Percentiles rank a stretch among this genome's conserved stretches.
phyloP scores from a whole-genome alignment of 352 stramenopile genomes.

The Blastocystis hominis region DNA sequence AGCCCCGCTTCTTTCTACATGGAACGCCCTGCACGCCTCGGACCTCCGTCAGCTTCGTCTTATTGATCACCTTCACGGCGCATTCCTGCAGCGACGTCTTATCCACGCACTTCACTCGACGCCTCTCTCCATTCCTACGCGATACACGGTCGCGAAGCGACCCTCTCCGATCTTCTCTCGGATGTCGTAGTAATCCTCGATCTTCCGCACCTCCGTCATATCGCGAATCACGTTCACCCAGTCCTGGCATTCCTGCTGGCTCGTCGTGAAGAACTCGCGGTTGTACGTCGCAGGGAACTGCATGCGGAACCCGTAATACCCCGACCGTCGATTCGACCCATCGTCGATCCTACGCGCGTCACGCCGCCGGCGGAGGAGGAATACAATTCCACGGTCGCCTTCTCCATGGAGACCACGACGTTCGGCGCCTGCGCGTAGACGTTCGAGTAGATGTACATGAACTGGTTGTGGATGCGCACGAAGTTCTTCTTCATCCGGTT shows the following conservation, averaged over 20 bases:
- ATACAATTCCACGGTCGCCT: constrained; percentile 20
- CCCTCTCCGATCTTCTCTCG: constrained; percentile 74
- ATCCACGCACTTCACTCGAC: constrained; percentile 62
- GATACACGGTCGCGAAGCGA: constrained; percentile 76
- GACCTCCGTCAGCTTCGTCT: constrained; percentile 71
- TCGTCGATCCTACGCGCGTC: constrained; percentile 36
- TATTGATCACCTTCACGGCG: constrained; percentile 84
- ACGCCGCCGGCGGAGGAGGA: background rate
- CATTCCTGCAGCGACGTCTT: constrained; percentile 66
- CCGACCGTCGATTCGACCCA: constrained; percentile 64
- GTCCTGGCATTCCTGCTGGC: constrained; percentile 68
- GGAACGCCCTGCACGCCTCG: background rate
- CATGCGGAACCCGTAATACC: constrained; percentile 78
- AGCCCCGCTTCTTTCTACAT: constrained; percentile 72
- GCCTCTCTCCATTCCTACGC: constrained; percentile 66
- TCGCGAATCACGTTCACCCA: constrained; percentile 71
- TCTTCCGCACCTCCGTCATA: constrained; percentile 75
- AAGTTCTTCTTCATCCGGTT: constrained; percentile 75
- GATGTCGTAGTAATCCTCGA: constrained; percentile 79
- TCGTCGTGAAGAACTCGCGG: constrained; percentile 73
- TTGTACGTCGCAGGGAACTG: constrained; percentile 69
- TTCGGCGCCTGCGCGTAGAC: constrained; percentile 69
- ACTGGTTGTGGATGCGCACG: constrained; percentile 75
- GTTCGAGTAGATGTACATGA: constrained; percentile 76
- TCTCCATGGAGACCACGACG: constrained; percentile 69